These are phyloP conservation scores for Epichloe aotearoae DNA, from an alignment of 2,329 filamentous ascomycete species.

Conservation along the genomic window DNA sequence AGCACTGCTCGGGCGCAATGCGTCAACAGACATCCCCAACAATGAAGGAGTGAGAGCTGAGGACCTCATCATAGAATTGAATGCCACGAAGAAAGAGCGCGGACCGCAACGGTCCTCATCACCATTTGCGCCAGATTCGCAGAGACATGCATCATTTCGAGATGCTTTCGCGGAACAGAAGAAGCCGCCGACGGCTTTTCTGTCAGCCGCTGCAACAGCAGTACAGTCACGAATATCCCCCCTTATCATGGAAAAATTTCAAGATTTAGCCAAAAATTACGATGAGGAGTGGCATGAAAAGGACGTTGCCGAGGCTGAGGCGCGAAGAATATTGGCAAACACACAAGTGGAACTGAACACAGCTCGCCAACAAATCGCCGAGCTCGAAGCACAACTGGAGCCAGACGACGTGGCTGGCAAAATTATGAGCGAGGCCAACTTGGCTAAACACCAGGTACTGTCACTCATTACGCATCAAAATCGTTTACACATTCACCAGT, in stretches of 20 bases:
- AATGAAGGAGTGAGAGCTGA: constrained; percentile 71
- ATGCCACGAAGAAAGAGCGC: constrained; percentile 54
- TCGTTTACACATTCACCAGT: constrained; percentile 36
- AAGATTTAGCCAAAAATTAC: constrained; percentile 55
- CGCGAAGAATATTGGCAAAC: constrained; percentile 50
- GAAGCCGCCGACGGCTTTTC: constrained; percentile 31
- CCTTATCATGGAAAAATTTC: constrained; percentile 60
- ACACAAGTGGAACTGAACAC: constrained; percentile 54
- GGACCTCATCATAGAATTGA: constrained; percentile 65
- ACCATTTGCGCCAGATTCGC: constrained; percentile 50
- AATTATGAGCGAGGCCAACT: constrained; percentile 36
- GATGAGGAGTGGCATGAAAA: constrained; percentile 67
- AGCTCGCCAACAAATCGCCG: constrained; percentile 44
- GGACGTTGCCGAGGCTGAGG: constrained; percentile 54
- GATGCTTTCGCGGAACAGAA: constrained; percentile 34
- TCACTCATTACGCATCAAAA: constrained; percentile 39
- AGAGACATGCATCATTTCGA: constrained; percentile 39
- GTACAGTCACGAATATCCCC: constrained; percentile 56
- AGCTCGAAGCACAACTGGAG: constrained; percentile 42
- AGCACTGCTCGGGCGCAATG: constrained; percentile 64
- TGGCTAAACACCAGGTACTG: constrained; percentile 34
- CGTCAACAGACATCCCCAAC: constrained; percentile 72
- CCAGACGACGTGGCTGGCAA: constrained; percentile 39
- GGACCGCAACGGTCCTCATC: constrained; percentile 64
- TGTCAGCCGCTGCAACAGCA: constrained; percentile 53